These are phyloP conservation scores for Clonostachys byssicola DNA, from an alignment of 2,329 filamentous ascomycete genomes.

Conservation along the genomic window DNA sequence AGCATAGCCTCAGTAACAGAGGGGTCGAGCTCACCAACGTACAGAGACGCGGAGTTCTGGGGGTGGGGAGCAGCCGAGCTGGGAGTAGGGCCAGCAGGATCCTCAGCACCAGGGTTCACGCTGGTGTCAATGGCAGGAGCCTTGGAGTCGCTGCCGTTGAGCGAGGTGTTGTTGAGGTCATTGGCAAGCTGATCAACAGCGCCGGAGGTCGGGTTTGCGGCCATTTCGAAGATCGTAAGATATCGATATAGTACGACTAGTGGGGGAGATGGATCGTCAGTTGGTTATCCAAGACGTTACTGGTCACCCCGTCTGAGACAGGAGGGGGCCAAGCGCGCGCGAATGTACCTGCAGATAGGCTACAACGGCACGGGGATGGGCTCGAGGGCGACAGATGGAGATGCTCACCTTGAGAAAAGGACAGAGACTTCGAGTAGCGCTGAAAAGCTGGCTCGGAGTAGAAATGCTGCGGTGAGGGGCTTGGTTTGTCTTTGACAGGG, in stretches of 20 bases:
- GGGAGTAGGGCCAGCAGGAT: slow-evolving; percentile 66
- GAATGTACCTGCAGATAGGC: too few relatives aligned
- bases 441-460: slow-evolving; percentile 14
- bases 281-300: slow-evolving; percentile 6
- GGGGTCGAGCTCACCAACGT: slow-evolving; percentile 96
- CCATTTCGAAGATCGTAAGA: slow-evolving; percentile 42
- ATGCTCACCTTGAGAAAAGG: slow-evolving; percentile 2
- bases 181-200: slow-evolving; percentile 77
- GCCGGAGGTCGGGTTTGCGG: slow-evolving; percentile 51
- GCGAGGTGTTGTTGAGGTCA: slow-evolving; percentile 69
- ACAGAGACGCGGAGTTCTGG: slow-evolving; percentile 94
- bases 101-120: slow-evolving; percentile 48
- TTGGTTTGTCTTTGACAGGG: not conserved
- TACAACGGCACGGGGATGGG: not conserved
- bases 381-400: too few relatives aligned
- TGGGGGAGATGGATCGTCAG: slow-evolving; percentile 5
- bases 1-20: slow-evolving; percentile 99
- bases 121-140: slow-evolving; percentile 72
- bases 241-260: slow-evolving; percentile 3
- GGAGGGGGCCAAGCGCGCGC: not conserved
- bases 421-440: slow-evolving; percentile 12
- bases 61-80: slow-evolving; percentile 72
- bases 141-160: slow-evolving; percentile 63
- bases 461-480: not conserved
- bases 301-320: not conserved